Evolutionary conservation across 371 early-diverging fungal genomes (phyloP).

Genomic region (Batkoa obscura): DNA sequence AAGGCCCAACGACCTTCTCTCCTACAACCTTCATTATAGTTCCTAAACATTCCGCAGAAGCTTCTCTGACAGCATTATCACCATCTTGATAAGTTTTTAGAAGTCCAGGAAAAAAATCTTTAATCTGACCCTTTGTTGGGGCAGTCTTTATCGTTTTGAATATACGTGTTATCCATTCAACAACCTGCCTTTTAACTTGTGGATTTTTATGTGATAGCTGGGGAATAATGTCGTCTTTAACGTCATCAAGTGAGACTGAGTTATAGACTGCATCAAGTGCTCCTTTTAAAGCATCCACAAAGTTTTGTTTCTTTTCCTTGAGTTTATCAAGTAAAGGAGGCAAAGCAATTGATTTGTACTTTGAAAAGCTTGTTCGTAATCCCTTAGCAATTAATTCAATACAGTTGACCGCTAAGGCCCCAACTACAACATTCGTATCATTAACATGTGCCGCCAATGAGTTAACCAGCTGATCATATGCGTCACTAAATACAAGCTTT

Average conservation of each 20-base stretch:
- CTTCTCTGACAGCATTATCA: slow-evolving; percentile 69
- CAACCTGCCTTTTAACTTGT: slow-evolving; percentile 54
- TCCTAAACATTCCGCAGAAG: slow-evolving; percentile 72
- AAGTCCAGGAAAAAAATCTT: slow-evolving; percentile 47
- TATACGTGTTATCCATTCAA: slow-evolving; percentile 49
- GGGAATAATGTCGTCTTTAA: slow-evolving; percentile 46
- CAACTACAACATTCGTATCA: slow-evolving; percentile 78
- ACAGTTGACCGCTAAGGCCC: slow-evolving; percentile 54
- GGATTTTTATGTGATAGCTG: slow-evolving; percentile 78
- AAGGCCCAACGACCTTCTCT: slow-evolving; percentile 47
- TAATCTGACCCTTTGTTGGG: slow-evolving; percentile 60
- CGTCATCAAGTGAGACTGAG: slow-evolving; percentile 29
- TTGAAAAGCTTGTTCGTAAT: slow-evolving; percentile 52
- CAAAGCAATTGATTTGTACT: slow-evolving; percentile 47
- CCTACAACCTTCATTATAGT: slow-evolving; percentile 71
- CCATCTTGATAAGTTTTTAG: slow-evolving; percentile 68
- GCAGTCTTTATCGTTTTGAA: slow-evolving; percentile 38
- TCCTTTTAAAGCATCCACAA: slow-evolving; percentile 57
- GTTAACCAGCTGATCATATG: slow-evolving; percentile 61
- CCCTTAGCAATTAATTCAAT: slow-evolving; percentile 73
- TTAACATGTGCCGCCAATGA: slow-evolving; percentile 66
- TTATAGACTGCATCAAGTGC: slow-evolving; percentile 71
- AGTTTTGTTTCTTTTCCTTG: slow-evolving; percentile 82
- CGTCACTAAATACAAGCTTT: slow-evolving; percentile 51
- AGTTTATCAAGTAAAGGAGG: slow-evolving; percentile 66